phyloP scores from a whole-genome alignment of 2,329 filamentous ascomycete species.

The Epichloe typhina region DNA sequence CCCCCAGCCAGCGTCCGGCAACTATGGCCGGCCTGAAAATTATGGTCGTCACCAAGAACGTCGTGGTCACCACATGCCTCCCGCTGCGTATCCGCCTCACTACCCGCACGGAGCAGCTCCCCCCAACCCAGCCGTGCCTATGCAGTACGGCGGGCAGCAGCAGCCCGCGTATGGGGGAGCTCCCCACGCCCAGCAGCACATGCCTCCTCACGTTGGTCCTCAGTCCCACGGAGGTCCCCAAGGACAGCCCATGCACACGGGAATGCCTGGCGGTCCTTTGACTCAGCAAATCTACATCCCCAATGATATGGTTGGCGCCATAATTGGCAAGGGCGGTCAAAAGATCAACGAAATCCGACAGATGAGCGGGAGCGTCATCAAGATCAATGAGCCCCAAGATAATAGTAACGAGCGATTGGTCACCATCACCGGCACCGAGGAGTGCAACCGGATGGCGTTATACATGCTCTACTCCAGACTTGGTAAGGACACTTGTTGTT shows the following conservation, averaged over 20 bases:
- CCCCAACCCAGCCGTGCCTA: conserved; percentile 47
- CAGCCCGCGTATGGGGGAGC: conserved; percentile 70
- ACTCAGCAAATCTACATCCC: conserved; percentile 99
- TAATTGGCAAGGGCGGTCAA: conserved; percentile 94
- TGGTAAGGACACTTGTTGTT: conserved; percentile 39
- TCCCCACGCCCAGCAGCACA: conserved; percentile 61
- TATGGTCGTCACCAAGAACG: conserved; percentile 63
- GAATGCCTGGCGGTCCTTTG: conserved; percentile 48
- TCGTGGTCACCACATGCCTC: conserved; percentile 61
- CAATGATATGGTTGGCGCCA: conserved; percentile 98
- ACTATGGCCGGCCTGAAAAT: conserved; percentile 82
- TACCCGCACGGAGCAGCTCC: conserved; percentile 54
- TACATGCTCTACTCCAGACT: conserved; percentile 98
- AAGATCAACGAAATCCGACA: conserved; percentile 99
- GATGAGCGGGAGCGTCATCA: conserved; percentile 94
- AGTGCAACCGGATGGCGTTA: conserved; percentile 98
- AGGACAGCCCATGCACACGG: conserved; percentile 60
- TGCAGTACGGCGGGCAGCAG: conserved; percentile 70
- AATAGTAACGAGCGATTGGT: conserved; percentile 97
- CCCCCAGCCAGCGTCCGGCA: conserved; percentile 82
- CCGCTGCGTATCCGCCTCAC: conserved; percentile 57
- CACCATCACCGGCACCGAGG: conserved; percentile 92
- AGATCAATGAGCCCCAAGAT: conserved; percentile 98
- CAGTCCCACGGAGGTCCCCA: conserved; percentile 51
- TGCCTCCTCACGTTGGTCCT: conserved; percentile 44